Conservation (phyloP, 352 stramenopile genomes). For the Globisporangium carolinianum region DNA sequence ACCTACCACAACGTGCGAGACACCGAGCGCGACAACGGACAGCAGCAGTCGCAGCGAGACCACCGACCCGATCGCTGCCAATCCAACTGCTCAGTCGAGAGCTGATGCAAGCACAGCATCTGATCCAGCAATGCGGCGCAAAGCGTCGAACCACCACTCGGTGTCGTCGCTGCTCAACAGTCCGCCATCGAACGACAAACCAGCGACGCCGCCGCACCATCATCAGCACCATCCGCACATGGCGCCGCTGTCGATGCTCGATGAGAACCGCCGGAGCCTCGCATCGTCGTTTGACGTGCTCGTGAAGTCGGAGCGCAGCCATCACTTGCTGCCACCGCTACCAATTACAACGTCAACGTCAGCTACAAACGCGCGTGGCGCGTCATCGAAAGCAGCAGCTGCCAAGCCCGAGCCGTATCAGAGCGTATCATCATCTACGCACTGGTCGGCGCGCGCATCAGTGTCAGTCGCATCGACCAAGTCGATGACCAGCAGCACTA, state of each 20-base stretch:
- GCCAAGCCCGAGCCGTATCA: slow-evolving; percentile 16
- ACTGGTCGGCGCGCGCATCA: slow-evolving; percentile 14
- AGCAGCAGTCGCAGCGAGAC: neutral
- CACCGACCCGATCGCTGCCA: neutral
- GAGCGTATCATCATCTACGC: slow-evolving; percentile 4
- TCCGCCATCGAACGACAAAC: slow-evolving; percentile 36
- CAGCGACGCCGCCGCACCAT: slow-evolving; percentile 18
- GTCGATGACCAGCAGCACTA: neutral
- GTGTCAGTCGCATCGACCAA: slow-evolving; percentile 1
- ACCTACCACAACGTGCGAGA: too few relatives aligned
- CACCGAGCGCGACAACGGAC: neutral
- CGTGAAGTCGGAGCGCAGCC: slow-evolving; percentile 48
- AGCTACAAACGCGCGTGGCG: neutral
- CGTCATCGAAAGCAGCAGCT: neutral
- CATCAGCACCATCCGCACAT: slow-evolving; percentile 20
- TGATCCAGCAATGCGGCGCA: slow-evolving; percentile 13
- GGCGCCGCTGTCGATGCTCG: slow-evolving; percentile 31
- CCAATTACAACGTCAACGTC: neutral
- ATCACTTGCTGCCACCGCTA: slow-evolving; percentile 22
- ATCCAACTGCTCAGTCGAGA: too few relatives aligned
- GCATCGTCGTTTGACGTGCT: slow-evolving; percentile 25
- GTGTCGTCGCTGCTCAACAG: slow-evolving; percentile 75
- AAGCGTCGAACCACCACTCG: slow-evolving; percentile 48
- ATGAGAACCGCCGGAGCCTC: slow-evolving; percentile 12
- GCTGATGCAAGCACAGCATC: too few relatives aligned